Conservation (phyloP, 1,139 yeast genomes). For the Pneumocystis murina region DNA sequence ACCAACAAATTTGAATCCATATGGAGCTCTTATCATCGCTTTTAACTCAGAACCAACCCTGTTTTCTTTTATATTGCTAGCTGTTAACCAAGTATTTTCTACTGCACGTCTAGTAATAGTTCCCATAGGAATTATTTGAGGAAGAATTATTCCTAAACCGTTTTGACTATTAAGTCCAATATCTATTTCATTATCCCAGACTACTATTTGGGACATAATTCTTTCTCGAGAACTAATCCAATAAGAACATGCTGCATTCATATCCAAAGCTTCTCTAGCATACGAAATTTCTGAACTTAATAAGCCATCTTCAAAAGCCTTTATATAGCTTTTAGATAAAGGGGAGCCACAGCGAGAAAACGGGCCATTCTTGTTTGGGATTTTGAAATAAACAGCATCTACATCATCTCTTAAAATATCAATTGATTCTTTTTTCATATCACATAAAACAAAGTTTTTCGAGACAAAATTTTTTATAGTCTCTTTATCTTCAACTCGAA, state of each 20-base stretch:
- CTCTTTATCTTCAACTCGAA: conserved; percentile 36
- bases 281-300: conserved; percentile 56
- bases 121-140: conserved; percentile 82
- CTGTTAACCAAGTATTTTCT: conserved; percentile 95
- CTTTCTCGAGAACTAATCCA: conserved; percentile 89
- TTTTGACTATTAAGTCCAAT: conserved; percentile 24
- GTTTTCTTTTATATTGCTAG: conserved; percentile 75
- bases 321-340: conserved; percentile 58
- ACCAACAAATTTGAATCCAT: conserved; percentile 83
- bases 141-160: conserved; percentile 58
- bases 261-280: conserved; percentile 62
- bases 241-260: conserved; percentile 71
- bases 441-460: conserved; percentile 39
- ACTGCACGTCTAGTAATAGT: conserved; percentile 93
- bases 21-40: conserved; percentile 72
- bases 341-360: conserved; percentile 59
- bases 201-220: conserved; percentile 72
- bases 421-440: conserved; percentile 25
- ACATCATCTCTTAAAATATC: conserved; percentile 17
- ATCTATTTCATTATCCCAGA: conserved; percentile 29
- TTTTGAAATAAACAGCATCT: conserved; percentile 34
- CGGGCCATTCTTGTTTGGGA: conserved; percentile 90
- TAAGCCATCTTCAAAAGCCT: conserved; percentile 58
- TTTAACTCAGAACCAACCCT: conserved; percentile 89
- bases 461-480: conserved; percentile 28